These are phyloP conservation scores for Ocimum tenuiflorum DNA, from an alignment of 257 asterid species.

Conservation along the genomic window DNA sequence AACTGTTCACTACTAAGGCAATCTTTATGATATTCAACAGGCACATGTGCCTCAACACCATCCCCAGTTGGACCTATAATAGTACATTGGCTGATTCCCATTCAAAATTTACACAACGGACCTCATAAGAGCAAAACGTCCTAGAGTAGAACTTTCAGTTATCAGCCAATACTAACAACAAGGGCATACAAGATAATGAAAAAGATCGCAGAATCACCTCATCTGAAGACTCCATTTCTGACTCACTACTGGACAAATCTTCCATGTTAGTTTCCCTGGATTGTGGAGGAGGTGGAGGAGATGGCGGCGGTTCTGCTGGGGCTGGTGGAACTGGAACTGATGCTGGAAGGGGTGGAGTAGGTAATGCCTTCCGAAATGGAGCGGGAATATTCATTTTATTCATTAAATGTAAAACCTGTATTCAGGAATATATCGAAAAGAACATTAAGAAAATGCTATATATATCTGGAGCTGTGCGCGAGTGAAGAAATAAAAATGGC, in stretches of 20 bases:
- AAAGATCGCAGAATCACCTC: conserved; percentile 46
- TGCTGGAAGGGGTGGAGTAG: conserved; percentile 80
- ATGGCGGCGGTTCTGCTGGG: conserved; percentile 42
- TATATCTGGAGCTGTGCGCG: neutral
- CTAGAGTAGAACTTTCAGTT: neutral
- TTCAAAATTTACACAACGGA: conserved; percentile 23
- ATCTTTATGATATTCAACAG: conserved; percentile 46
- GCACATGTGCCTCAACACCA: conserved; percentile 46
- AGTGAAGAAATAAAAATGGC: neutral
- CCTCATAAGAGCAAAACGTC: neutral
- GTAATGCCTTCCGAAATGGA: conserved; percentile 83
- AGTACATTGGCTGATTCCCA: too few relatives aligned
- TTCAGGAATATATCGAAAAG: neutral
- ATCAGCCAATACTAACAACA: neutral
- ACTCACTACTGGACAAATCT: conserved; percentile 53
- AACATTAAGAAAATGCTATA: neutral
- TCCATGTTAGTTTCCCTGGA: too few relatives aligned
- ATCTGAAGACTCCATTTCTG: conserved; percentile 95
- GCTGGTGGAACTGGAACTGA: conserved; percentile 42
- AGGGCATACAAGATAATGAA: conserved; percentile 2
- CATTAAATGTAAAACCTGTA: conserved; percentile 95
- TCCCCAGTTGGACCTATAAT: too few relatives aligned
- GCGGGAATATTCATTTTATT: conserved; percentile 98
- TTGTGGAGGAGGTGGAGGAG: conserved; percentile 51
- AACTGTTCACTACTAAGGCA: conserved; percentile 29